Conservation (phyloP, 2,329 filamentous ascomycete genomes). For the Aspergillus spinulosporus region DNA sequence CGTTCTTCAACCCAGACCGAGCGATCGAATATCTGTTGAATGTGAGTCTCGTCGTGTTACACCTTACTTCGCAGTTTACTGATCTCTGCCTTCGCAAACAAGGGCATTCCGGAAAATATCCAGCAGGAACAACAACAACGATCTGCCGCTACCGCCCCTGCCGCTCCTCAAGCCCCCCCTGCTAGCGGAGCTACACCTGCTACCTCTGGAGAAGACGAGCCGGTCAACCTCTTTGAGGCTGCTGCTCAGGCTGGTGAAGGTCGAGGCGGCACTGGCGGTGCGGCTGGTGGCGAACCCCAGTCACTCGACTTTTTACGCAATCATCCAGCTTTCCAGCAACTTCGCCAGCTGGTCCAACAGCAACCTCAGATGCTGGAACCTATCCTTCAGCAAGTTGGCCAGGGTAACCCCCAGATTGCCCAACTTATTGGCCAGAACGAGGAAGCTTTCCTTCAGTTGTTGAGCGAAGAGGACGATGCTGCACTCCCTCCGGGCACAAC, state of each 20-base stretch:
- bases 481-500: slow-evolving; percentile 82
- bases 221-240: slow-evolving; percentile 88
- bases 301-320: slow-evolving; percentile 90
- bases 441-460: slow-evolving; percentile 85
- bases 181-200: slow-evolving; percentile 36
- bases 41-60: slow-evolving; percentile 53
- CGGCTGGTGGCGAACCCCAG: slow-evolving; percentile 55
- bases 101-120: slow-evolving; percentile 89
- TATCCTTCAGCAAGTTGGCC: slow-evolving; percentile 91
- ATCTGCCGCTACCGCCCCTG: slow-evolving; percentile 47
- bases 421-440: slow-evolving; percentile 89
- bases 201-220: slow-evolving; percentile 53
- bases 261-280: slow-evolving; percentile 42
- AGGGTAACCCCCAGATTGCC: slow-evolving; percentile 91
- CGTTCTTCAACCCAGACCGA: slow-evolving; percentile 94
- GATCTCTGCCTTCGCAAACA: slow-evolving; percentile 6
- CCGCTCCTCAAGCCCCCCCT: slow-evolving; percentile 42
- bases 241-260: slow-evolving; percentile 71
- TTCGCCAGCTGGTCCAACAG: slow-evolving; percentile 94
- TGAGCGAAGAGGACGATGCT: slow-evolving; percentile 81
- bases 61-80: not conserved
- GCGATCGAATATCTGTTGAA: slow-evolving; percentile 94
- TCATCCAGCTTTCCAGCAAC: slow-evolving; percentile 96
- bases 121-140: slow-evolving; percentile 67
- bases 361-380: slow-evolving; percentile 98